Evolutionary conservation across 441 rosid species (phyloP).

Genomic region (Adansonia grandidieri): DNA sequence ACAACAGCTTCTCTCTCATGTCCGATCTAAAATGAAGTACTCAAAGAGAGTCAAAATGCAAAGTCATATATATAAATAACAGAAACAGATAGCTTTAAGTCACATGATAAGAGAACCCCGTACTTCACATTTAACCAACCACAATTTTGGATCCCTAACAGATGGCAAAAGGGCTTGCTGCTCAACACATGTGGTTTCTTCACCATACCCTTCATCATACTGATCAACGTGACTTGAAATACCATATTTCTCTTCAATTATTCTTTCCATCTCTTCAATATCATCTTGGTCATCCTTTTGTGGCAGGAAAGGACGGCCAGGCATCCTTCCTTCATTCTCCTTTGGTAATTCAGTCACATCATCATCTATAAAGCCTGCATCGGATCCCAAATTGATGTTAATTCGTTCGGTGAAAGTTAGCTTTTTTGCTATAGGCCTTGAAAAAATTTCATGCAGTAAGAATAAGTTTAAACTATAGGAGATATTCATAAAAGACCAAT

Average conservation of each 20-base stretch:
- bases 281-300: constrained; percentile 76
- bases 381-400: too few species aligned
- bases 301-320: constrained; percentile 58
- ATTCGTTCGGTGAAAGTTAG: too few species aligned
- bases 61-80: too few species aligned
- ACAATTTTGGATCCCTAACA: constrained; percentile 93
- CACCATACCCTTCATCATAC: constrained; percentile 88
- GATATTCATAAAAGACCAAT: too few species aligned
- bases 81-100: too few species aligned
- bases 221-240: constrained; percentile 55
- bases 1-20: constrained; percentile 90
- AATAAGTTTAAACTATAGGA: too few species aligned
- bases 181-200: constrained; percentile 93
- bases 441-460: too few species aligned
- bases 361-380: constrained; percentile 74
- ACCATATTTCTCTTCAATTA: constrained; percentile 71
- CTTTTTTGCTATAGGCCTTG: too few species aligned
- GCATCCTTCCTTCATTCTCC: constrained; percentile 66
- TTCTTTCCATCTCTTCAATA: constrained; percentile 76
- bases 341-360: constrained; percentile 71
- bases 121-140: constrained; percentile 99
- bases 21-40: constrained; percentile 61
- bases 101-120: too few species aligned
- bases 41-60: too few species aligned
- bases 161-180: constrained; percentile 98